Percentiles rank a stretch among this genome's conserved stretches.
phyloP scores from a whole-genome alignment of 2,329 filamentous ascomycete genomes.

The Lachnellula cervina region DNA sequence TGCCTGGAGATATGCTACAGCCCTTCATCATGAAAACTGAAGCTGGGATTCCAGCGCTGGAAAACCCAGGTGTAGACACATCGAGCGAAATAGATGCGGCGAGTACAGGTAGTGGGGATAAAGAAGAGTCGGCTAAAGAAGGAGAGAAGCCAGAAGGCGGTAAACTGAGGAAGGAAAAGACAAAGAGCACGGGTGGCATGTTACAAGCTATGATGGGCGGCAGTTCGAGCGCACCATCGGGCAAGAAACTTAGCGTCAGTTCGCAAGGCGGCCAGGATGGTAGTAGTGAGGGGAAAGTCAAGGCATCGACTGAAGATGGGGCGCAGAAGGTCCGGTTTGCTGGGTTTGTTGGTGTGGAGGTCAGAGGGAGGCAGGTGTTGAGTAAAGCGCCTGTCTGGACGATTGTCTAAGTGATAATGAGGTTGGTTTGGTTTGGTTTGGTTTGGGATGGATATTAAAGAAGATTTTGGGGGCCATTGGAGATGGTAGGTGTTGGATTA shows the following conservation, averaged over 20 bases:
- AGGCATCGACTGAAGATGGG: conserved; percentile 26
- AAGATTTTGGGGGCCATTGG: background rate
- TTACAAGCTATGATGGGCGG: conserved; percentile 32
- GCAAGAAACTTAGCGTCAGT: conserved; percentile 8
- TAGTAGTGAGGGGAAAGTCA: conserved; percentile 20
- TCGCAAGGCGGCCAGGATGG: conserved; percentile 8
- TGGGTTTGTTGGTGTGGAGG: conserved; percentile 69
- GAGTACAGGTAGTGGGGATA: conserved; percentile 28
- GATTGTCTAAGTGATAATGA: conserved; percentile 32
- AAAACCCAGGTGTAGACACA: conserved; percentile 31
- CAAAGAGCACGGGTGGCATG: conserved; percentile 31
- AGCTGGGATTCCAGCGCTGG: conserved; percentile 56
- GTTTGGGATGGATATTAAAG: background rate
- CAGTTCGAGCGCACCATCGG: conserved; percentile 2
- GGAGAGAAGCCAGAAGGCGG: conserved; percentile 25
- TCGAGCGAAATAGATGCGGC: conserved; percentile 26
- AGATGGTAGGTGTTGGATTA: background rate
- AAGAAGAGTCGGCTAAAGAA: conserved; percentile 28
- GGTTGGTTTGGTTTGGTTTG: background rate
- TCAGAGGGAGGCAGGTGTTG: conserved; percentile 69
- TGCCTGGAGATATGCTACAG: conserved; percentile 67
- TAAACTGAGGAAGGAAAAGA: conserved; percentile 28
- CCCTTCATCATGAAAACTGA: conserved; percentile 82
- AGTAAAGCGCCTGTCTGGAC: conserved; percentile 72
- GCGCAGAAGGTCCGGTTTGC: conserved; percentile 63